Conservation (phyloP, 2,329 filamentous ascomycete genomes). For the Salinomyces thailandicus region DNA sequence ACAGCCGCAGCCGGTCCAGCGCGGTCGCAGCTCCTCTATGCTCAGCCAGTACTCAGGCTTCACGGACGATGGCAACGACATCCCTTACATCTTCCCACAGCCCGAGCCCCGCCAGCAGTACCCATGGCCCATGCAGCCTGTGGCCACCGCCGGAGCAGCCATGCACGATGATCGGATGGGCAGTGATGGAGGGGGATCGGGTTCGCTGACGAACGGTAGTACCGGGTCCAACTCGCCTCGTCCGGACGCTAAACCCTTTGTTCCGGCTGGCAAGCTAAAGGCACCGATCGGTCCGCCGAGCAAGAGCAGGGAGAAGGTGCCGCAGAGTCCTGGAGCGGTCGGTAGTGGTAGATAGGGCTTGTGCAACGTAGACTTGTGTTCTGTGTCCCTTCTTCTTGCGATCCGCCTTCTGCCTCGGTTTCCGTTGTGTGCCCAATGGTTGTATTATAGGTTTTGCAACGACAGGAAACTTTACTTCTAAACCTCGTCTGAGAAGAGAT, state of each 20-base stretch:
- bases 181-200: slow-evolving; percentile 13
- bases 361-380: slow-evolving; percentile 13
- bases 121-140: slow-evolving; percentile 15
- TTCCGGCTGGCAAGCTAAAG: slow-evolving; percentile 14
- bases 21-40: slow-evolving; percentile 43
- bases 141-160: slow-evolving; percentile 5
- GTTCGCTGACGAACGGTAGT: slow-evolving; percentile 18
- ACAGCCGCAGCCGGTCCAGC: slow-evolving; percentile 15
- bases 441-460: too few species aligned
- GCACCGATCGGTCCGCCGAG: slow-evolving; percentile 20
- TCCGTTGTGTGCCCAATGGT: too few species aligned
- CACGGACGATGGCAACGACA: slow-evolving; percentile 32
- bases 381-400: too few species aligned
- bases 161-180: slow-evolving; percentile 10
- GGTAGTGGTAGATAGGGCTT: slow-evolving; percentile 20
- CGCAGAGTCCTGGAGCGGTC: slow-evolving; percentile 16
- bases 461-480: too few species aligned
- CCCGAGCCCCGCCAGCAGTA: slow-evolving; percentile 10
- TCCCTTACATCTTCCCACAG: slow-evolving; percentile 13
- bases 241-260: slow-evolving; percentile 24
- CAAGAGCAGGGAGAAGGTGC: slow-evolving; percentile 11
- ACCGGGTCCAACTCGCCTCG: slow-evolving; percentile 24
- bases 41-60: slow-evolving; percentile 42
- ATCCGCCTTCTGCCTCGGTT: too few species aligned
- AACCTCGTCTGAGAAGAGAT: too few species aligned